Conservation (phyloP, 495 filamentous ascomycete genomes). For the Amorphotheca resinae region DNA sequence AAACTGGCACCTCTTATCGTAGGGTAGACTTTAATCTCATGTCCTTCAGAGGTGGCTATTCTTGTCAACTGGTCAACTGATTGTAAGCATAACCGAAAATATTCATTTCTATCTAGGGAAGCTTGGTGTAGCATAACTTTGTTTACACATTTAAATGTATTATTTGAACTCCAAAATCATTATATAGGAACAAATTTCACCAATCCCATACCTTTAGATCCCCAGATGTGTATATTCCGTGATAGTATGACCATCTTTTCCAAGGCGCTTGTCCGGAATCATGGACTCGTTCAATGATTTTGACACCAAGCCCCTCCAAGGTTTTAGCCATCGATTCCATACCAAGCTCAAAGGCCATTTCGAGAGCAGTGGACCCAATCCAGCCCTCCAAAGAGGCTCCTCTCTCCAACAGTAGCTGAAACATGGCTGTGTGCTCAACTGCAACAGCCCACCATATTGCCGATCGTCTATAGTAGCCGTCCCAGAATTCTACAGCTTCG, state of each 20-base stretch:
- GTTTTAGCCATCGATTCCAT: not conserved
- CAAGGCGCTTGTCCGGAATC: not conserved
- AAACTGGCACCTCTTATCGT: not conserved
- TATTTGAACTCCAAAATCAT: too few relatives aligned
- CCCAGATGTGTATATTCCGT: not conserved
- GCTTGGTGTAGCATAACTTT: not conserved
- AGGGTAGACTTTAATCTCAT: not conserved
- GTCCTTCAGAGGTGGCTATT: not conserved
- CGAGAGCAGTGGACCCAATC: not conserved
- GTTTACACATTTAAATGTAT: not conserved
- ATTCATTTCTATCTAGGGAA: not conserved
- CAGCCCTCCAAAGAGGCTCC: not conserved
- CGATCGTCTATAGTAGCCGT: not conserved
- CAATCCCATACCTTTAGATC: not conserved
- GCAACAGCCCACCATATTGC: slow-evolving; percentile 1
- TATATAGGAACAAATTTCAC: not conserved
- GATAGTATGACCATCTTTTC: not conserved
- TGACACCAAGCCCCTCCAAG: not conserved
- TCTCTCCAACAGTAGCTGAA: slow-evolving; percentile 3
- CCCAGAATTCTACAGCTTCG: not conserved
- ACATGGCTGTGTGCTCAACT: slow-evolving; percentile 14
- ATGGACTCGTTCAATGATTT: not conserved
- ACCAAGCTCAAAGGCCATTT: slow-evolving; percentile 2
- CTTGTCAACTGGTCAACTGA: not conserved
- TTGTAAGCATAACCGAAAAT: not conserved